Conservation (phyloP, 2,329 filamentous ascomycete genomes). For the Beauveria rudraprayagi region DNA sequence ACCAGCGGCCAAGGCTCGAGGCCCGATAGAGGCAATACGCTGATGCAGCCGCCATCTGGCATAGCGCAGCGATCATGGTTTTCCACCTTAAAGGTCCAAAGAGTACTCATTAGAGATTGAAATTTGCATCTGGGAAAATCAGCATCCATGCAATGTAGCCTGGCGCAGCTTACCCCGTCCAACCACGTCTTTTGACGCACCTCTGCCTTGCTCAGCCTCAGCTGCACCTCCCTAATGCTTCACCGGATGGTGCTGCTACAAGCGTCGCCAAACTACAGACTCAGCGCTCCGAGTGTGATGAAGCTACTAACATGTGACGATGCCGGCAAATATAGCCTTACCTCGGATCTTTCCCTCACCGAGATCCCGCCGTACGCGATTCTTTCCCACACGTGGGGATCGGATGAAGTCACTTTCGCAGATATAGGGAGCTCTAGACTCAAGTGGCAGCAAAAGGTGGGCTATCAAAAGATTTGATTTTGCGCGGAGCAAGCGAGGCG, state of each 20-base stretch:
- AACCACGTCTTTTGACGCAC: background rate
- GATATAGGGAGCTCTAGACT: slow-evolving; percentile 12
- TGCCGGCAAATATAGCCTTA: background rate
- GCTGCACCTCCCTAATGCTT: background rate
- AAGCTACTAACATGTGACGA: background rate
- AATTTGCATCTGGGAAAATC: too few species aligned
- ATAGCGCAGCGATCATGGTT: too few species aligned
- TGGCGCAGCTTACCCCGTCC: background rate
- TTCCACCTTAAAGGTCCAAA: too few species aligned
- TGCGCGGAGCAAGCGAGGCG: slow-evolving; percentile 14
- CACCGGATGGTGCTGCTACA: too few species aligned
- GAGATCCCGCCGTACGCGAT: slow-evolving; percentile 23
- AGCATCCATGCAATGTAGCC: too few species aligned
- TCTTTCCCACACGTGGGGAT: slow-evolving; percentile 28
- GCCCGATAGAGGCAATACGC: too few species aligned
- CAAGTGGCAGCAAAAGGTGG: slow-evolving; percentile 7
- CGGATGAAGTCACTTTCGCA: slow-evolving; percentile 22
- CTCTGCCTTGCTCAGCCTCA: background rate
- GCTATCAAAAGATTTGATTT: slow-evolving; percentile 19
- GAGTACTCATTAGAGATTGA: too few species aligned
- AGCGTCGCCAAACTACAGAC: too few species aligned
- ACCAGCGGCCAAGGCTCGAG: too few species aligned
- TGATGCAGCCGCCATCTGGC: too few species aligned
- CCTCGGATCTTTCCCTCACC: slow-evolving; percentile 15
- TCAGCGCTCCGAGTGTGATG: background rate